These are phyloP conservation scores for Circinella umbellata DNA, from an alignment of 371 early-diverging fungal species.

Conservation along the genomic window DNA sequence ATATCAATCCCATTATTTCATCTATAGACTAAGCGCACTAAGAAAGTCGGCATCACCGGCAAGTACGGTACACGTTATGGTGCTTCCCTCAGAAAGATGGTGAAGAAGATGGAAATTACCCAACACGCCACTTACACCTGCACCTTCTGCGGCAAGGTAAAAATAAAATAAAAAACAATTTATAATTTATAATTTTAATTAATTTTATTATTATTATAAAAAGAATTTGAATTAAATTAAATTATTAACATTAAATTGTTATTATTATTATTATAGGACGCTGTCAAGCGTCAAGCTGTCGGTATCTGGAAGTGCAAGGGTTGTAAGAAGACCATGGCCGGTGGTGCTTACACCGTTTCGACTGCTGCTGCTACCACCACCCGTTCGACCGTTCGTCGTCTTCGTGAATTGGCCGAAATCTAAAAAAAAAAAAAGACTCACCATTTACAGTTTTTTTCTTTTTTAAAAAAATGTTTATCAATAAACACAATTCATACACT, in stretches of 20 bases:
- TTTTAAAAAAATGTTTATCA: background rate
- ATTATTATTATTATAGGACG: constrained; percentile 59
- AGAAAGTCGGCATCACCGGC: constrained; percentile 99
- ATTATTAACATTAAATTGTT: background rate
- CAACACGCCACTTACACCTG: constrained; percentile 99
- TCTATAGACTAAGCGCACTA: constrained; percentile 95
- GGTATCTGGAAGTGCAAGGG: constrained; percentile 99
- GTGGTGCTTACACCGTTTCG: constrained; percentile 99
- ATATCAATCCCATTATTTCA: background rate
- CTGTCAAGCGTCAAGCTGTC: constrained; percentile 96
- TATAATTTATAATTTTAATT: background rate
- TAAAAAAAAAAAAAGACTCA: constrained; percentile 66
- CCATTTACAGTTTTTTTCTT: constrained; percentile 68
- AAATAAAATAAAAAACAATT: background rate
- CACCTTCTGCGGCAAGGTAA: constrained; percentile 98
- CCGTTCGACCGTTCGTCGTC: constrained; percentile 97
- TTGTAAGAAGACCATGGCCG: constrained; percentile 97
- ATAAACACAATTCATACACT: too few species aligned
- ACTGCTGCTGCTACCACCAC: constrained; percentile 94
- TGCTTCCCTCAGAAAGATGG: constrained; percentile 99
- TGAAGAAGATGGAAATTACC: constrained; percentile 99
- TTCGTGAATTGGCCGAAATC: constrained; percentile 94
- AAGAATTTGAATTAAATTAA: background rate
- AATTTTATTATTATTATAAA: background rate
- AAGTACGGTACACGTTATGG: constrained; percentile 99